Evolutionary conservation across 1,284 basidiomycete genomes (phyloP).

Genomic region (Pseudozyma sp.): DNA sequence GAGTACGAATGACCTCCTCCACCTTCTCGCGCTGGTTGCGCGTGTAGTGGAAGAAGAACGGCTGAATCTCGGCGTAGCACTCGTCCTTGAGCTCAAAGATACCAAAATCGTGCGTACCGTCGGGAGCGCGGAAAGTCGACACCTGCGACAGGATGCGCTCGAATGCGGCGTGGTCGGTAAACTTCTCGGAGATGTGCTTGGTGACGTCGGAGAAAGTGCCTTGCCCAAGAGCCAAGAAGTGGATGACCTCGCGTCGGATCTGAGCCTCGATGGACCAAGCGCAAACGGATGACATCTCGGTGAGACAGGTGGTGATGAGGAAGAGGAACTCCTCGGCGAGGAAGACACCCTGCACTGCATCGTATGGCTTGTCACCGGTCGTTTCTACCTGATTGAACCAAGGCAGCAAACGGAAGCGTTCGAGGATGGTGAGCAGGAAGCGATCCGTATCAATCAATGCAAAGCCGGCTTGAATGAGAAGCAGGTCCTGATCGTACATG

Average conservation of each 20-base stretch:
- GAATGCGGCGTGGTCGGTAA: slow-evolving; percentile 86
- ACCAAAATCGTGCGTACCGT: slow-evolving; percentile 81
- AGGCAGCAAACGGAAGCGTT: slow-evolving; percentile 83
- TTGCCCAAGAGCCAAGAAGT: slow-evolving; percentile 87
- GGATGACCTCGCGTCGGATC: slow-evolving; percentile 87
- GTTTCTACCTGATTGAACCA: slow-evolving; percentile 77
- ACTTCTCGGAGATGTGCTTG: slow-evolving; percentile 89
- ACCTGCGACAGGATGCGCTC: slow-evolving; percentile 84
- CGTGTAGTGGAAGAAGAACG: slow-evolving; percentile 95
- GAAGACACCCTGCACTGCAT: slow-evolving; percentile 78
- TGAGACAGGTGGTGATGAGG: slow-evolving; percentile 86
- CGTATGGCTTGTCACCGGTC: slow-evolving; percentile 71
- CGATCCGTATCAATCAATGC: slow-evolving; percentile 80
- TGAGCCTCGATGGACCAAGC: slow-evolving; percentile 77
- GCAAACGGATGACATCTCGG: slow-evolving; percentile 82
- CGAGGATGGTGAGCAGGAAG: slow-evolving; percentile 86
- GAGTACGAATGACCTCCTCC: slow-evolving; percentile 76
- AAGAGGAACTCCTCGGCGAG: slow-evolving; percentile 94
- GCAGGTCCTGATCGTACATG: slow-evolving; percentile 96
- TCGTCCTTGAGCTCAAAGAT: slow-evolving; percentile 89
- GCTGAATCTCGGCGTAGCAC: slow-evolving; percentile 86
- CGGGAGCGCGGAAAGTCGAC: slow-evolving; percentile 84
- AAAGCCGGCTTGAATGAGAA: slow-evolving; percentile 83
- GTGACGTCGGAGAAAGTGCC: slow-evolving; percentile 91
- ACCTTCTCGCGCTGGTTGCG: slow-evolving; percentile 94